Conservation (phyloP, 1,284 basidiomycete genomes). For the Phlebopus sp. region DNA sequence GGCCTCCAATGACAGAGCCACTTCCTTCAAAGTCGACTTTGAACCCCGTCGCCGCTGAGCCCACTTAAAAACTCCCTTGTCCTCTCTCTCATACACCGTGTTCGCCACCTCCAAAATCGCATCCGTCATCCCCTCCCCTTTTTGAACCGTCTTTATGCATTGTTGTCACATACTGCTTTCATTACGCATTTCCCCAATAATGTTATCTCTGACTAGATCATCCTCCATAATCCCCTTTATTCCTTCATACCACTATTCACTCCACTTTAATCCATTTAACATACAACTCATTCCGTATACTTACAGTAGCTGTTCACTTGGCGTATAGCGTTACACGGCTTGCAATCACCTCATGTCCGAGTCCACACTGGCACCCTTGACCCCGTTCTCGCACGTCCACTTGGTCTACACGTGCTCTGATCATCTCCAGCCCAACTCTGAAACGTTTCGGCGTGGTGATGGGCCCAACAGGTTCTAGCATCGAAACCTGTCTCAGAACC, state of each 20-base stretch:
- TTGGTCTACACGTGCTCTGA: not conserved
- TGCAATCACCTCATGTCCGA: not conserved
- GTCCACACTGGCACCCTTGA: constrained; percentile 15
- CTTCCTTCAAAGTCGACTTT: constrained; percentile 70
- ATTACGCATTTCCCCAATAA: constrained; percentile 33
- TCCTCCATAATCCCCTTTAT: constrained; percentile 34
- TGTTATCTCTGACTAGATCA: constrained; percentile 32
- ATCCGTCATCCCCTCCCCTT: constrained; percentile 29
- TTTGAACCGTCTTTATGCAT: constrained; percentile 22
- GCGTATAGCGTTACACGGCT: not conserved
- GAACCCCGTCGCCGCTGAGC: constrained; percentile 35
- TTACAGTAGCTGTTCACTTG: constrained; percentile 13
- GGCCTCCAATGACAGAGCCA: constrained; percentile 65
- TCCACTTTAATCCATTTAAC: constrained; percentile 29
- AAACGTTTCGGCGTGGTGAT: not conserved
- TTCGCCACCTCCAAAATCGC: constrained; percentile 22
- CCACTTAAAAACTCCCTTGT: constrained; percentile 6
- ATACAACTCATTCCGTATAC: constrained; percentile 25
- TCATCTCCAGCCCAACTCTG: not conserved
- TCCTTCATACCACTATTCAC: constrained; percentile 27
- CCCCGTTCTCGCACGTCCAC: constrained; percentile 10
- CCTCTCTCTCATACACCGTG: constrained; percentile 15
- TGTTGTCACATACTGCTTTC: constrained; percentile 37
- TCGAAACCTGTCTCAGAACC: not conserved
- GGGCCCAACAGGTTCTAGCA: not conserved